Evolutionary conservation across 371 early-diverging fungal species (phyloP).

Genomic region (Mucor velutinosus): DNA sequence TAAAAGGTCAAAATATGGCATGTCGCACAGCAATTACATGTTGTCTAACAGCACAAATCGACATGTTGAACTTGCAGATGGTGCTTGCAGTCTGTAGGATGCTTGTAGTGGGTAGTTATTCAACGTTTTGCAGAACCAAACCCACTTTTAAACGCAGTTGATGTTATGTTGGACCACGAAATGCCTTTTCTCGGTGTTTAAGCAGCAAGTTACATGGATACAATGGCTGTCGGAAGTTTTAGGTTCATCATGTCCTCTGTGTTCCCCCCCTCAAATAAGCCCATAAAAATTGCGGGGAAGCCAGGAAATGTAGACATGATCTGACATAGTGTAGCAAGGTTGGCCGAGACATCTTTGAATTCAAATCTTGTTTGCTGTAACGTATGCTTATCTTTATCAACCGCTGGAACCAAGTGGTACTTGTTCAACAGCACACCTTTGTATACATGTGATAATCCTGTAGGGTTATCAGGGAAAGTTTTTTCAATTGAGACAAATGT

Average conservation of each 20-base stretch:
- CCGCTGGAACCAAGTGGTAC: no score
- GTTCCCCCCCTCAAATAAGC: neutral
- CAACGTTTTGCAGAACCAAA: no score
- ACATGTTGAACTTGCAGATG: neutral
- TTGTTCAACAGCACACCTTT: neutral
- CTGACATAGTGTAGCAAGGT: neutral
- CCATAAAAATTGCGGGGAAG: slow-evolving; percentile 1
- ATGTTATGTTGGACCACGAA: neutral
- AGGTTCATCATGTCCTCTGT: neutral
- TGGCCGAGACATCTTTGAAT: no score
- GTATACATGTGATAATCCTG: neutral
- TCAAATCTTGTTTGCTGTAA: no score
- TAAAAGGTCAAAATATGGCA: neutral
- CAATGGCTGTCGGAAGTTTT: neutral
- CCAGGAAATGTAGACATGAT: neutral
- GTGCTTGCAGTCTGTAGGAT: neutral
- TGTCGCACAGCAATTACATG: neutral
- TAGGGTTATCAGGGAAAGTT: neutral
- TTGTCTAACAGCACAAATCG: neutral
- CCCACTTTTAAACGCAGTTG: neutral
- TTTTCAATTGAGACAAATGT: neutral
- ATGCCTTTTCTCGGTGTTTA: neutral
- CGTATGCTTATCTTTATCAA: no score
- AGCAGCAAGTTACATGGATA: neutral
- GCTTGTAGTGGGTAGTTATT: no score